phyloP scores from a whole-genome alignment of 176 grass and related monocot species.

The Aegilops longissima region DNA sequence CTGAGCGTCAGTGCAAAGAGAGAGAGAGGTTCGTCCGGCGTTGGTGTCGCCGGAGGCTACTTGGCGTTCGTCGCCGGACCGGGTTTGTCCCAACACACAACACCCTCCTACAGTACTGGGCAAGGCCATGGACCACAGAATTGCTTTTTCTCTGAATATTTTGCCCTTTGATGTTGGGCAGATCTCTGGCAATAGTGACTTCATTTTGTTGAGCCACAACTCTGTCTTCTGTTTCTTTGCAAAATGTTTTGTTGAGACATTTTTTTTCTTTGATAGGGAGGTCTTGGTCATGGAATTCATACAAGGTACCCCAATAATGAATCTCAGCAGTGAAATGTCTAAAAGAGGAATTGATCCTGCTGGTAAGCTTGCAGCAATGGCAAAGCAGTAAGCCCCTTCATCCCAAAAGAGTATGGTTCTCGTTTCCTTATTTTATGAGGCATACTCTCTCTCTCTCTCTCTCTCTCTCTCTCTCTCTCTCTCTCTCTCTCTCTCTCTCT shows the following conservation, averaged over 20 bases:
- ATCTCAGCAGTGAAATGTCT: constrained; percentile 86
- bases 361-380: constrained; percentile 77
- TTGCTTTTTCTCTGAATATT: neutral
- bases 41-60: no score
- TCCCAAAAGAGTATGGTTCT: constrained; percentile 46
- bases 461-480: neutral
- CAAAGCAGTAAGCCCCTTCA: constrained; percentile 90
- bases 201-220: neutral
- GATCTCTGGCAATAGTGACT: neutral
- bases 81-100: no score
- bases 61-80: no score
- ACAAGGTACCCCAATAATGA: constrained; percentile 95
- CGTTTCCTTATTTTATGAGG: constrained; percentile 43
- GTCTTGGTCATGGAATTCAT: constrained; percentile 96
- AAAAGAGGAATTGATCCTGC: constrained; percentile 86
- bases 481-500: neutral
- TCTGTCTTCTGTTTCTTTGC: constrained; percentile 25
- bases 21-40: no score
- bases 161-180: neutral
- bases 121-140: neutral
- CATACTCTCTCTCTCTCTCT: neutral
- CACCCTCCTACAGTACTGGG: neutral
- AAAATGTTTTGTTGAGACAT: neutral
- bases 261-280: constrained; percentile 52
- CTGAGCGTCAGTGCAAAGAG: no score